Evolutionary conservation across 306 rosid species (phyloP).

Genomic region (Coriaria nepalensis): DNA sequence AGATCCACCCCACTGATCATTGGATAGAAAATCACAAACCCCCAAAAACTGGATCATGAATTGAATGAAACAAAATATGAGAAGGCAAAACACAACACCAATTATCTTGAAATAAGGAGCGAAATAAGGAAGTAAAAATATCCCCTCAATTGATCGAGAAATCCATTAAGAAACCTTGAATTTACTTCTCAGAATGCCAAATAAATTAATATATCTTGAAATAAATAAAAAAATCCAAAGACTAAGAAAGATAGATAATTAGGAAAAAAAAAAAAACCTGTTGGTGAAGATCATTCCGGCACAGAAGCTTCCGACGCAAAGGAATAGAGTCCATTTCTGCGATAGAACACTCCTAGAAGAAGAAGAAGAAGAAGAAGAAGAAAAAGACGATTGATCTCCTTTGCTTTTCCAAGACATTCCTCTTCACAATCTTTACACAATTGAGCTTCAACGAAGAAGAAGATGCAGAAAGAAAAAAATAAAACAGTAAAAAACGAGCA

Average conservation of each 20-base stretch:
- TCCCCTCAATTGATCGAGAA: no score
- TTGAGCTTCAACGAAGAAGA: neutral
- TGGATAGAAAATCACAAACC: no score
- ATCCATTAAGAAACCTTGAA: no score
- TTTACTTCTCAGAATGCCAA: no score
- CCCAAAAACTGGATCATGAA: no score
- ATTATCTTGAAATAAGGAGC: no score
- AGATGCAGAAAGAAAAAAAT: slow-evolving; percentile 14
- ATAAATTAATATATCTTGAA: neutral
- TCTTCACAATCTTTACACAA: slow-evolving; percentile 2
- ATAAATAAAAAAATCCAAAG: neutral
- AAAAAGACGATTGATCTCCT: slow-evolving; percentile 25
- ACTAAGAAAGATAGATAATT: neutral
- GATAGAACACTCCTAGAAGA: slow-evolving; percentile 44
- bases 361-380: slow-evolving; percentile 15
- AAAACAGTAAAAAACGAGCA: neutral
- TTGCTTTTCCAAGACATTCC: slow-evolving; percentile 73
- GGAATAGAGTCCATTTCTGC: slow-evolving; percentile 60
- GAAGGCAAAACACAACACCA: no score
- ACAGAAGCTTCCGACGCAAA: slow-evolving; percentile 76
- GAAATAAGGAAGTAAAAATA: no score
- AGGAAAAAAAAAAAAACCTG: slow-evolving; percentile 26
- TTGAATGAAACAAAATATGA: no score
- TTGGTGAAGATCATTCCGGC: slow-evolving; percentile 81
- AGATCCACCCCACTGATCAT: no score